Evolutionary conservation across 352 stramenopile genomes (phyloP).

Genomic region (Elongisporangium undulatum): DNA sequence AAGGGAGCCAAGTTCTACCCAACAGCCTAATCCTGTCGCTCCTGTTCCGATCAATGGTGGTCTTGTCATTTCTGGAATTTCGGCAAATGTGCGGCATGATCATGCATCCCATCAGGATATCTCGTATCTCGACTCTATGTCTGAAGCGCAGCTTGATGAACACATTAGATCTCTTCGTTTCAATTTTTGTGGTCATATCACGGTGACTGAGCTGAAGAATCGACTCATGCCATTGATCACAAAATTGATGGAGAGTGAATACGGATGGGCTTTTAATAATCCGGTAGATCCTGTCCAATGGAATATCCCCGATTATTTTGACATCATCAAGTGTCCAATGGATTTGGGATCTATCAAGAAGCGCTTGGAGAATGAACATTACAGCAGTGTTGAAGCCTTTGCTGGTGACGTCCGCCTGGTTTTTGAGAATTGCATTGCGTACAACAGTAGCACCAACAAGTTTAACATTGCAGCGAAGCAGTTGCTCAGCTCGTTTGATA

Average conservation of each 20-base stretch:
- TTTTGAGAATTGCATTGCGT: slow-evolving; percentile 89
- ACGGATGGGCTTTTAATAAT: slow-evolving; percentile 91
- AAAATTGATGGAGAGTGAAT: slow-evolving; percentile 88
- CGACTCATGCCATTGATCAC: slow-evolving; percentile 76
- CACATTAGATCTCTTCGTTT: slow-evolving; percentile 88
- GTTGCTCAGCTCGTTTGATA: slow-evolving; percentile 74
- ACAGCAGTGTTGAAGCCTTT: slow-evolving; percentile 89
- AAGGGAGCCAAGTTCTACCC: slow-evolving; percentile 34
- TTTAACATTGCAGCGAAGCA: slow-evolving; percentile 86
- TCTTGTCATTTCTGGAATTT: slow-evolving; percentile 66
- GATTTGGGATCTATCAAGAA: slow-evolving; percentile 99
- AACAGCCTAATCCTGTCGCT: slow-evolving; percentile 20
- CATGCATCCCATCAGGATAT: slow-evolving; percentile 80
- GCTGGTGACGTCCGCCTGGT: slow-evolving; percentile 84
- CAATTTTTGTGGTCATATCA: slow-evolving; percentile 86
- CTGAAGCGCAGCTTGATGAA: slow-evolving; percentile 78
- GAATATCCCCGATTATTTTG: slow-evolving; percentile 90
- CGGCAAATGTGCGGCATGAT: slow-evolving; percentile 51
- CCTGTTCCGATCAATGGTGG: slow-evolving; percentile 8
- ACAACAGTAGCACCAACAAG: slow-evolving; percentile 89
- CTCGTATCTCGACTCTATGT: slow-evolving; percentile 87
- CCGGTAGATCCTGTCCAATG: slow-evolving; percentile 94
- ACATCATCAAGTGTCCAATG: slow-evolving; percentile 97
- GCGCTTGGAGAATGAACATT: slow-evolving; percentile 92
- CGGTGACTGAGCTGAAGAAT: slow-evolving; percentile 78